phyloP scores from a whole-genome alignment of 129 eudicot species.

The Oenanthe sinensis region DNA sequence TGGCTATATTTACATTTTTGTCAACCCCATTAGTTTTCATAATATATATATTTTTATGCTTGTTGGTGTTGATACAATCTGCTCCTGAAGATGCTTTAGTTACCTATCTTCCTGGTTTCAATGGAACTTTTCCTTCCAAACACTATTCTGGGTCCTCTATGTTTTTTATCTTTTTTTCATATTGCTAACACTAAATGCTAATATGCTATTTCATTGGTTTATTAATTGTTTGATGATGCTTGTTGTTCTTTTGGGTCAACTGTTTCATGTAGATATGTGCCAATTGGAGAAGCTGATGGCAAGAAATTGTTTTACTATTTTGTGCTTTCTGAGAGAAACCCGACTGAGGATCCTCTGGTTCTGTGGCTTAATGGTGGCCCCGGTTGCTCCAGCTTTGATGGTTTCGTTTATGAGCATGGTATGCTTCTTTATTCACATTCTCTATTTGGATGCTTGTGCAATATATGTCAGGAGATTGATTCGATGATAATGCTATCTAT shows the following conservation, averaged over 20 bases:
- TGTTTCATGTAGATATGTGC: constrained; percentile 47
- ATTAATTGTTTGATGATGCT: constrained; percentile 13
- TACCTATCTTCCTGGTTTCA: constrained; percentile 59
- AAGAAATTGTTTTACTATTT: constrained; percentile 67
- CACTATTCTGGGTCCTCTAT: constrained; percentile 70
- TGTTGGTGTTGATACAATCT: constrained; percentile 26
- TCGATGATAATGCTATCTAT: neutral
- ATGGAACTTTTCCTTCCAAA: constrained; percentile 62
- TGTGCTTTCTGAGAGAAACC: constrained; percentile 68
- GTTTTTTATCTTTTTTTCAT: neutral
- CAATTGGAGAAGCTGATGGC: constrained; percentile 51
- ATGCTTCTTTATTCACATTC: neutral
- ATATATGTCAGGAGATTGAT: neutral
- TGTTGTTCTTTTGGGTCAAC: neutral
- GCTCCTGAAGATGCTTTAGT: constrained; percentile 50
- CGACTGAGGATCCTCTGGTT: constrained; percentile 75
- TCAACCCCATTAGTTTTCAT: neutral
- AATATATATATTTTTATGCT: constrained; percentile 3
- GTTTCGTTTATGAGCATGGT: constrained; percentile 88
- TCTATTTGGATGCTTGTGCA: neutral
- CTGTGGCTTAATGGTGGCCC: constrained; percentile 97
- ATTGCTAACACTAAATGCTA: neutral
- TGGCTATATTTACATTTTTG: neutral
- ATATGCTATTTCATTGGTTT: neutral
- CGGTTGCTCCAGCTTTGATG: constrained; percentile 94